Evolutionary conservation across 345 rosid genomes (phyloP).

Genomic region (Salix arbutifolia): DNA sequence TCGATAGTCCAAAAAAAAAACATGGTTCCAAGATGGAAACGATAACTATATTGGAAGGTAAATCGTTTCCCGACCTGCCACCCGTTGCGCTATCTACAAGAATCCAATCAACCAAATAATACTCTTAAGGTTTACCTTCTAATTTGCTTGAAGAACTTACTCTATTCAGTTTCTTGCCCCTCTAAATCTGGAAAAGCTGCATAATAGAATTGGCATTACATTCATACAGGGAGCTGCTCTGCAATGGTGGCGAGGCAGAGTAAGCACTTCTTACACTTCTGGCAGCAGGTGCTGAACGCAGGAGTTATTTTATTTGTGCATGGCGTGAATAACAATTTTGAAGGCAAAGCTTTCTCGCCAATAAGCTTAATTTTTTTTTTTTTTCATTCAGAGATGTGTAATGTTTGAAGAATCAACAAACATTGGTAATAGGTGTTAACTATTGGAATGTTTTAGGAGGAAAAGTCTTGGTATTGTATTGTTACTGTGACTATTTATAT

Average conservation of each 20-base stretch:
- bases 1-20: no score
- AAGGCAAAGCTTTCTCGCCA: background rate
- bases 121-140: constrained; percentile 60
- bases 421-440: no score
- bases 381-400: background rate
- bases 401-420: background rate
- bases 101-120: constrained; percentile 62
- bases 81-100: constrained; percentile 84
- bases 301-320: background rate
- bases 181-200: constrained; percentile 51
- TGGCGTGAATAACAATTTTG: background rate
- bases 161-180: constrained; percentile 39
- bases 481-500: no score
- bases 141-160: constrained; percentile 73
- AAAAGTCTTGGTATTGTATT: no score
- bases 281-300: constrained; percentile 66
- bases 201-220: constrained; percentile 32
- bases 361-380: background rate
- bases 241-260: constrained; percentile 74
- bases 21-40: background rate
- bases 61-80: constrained; percentile 51
- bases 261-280: constrained; percentile 84
- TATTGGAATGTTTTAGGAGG: no score
- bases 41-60: background rate
- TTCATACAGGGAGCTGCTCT: constrained; percentile 60